Evolutionary conservation across 345 rosid species (phyloP).

Genomic region (Mercurialis annua): DNA sequence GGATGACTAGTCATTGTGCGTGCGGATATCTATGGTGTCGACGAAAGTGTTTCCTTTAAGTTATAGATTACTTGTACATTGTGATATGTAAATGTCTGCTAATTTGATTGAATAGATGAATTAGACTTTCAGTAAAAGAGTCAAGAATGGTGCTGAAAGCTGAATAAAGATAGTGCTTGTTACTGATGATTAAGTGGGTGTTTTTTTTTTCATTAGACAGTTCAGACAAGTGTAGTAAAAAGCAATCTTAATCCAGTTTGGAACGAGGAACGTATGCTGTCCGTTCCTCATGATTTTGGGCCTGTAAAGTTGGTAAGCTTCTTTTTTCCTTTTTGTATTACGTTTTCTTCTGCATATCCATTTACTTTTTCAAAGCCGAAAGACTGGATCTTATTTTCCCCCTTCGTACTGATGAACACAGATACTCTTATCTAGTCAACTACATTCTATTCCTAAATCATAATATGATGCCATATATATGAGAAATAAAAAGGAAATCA

Average conservation of each 20-base stretch:
- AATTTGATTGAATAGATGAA: not conserved
- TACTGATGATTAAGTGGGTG: slow-evolving; percentile 5
- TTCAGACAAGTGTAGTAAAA: slow-evolving; percentile 39
- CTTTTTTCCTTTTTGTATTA: not conserved
- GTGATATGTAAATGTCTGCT: not conserved
- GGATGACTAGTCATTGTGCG: not conserved
- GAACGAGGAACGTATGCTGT: slow-evolving; percentile 48
- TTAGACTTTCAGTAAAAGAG: not conserved
- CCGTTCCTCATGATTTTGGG: slow-evolving; percentile 44
- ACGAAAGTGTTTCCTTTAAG: not conserved
- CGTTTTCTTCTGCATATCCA: not conserved
- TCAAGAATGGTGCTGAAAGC: slow-evolving; percentile 5
- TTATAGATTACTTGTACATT: not conserved
- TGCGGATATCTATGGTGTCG: not conserved
- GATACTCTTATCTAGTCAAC: not conserved
- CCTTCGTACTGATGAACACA: not conserved
- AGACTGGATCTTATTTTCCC: not conserved
- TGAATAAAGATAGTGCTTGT: not conserved
- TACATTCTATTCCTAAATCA: not conserved
- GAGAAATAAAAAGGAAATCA: not conserved
- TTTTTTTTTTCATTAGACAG: slow-evolving; percentile 28
- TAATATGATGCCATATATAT: not conserved
- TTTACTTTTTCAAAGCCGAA: not conserved
- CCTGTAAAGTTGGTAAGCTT: slow-evolving; percentile 46
- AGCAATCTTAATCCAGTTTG: slow-evolving; percentile 58